Conservation (phyloP, 1,284 basidiomycete species). For the Boletus putidus region DNA sequence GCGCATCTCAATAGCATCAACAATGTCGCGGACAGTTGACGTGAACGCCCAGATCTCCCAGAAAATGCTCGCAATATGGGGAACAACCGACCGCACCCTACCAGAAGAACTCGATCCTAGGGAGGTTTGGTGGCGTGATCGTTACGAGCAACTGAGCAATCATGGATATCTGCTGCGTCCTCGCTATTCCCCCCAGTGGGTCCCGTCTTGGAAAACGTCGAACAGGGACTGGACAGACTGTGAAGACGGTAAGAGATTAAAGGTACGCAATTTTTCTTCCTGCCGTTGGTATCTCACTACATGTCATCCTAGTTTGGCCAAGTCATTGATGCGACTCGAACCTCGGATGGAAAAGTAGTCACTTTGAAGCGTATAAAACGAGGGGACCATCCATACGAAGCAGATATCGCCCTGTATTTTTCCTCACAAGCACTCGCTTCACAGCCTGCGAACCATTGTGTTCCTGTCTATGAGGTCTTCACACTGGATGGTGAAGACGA, state of each 20-base stretch:
- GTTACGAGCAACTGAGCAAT: background rate
- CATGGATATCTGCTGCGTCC: background rate
- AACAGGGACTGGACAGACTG: background rate
- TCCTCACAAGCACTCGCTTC: background rate
- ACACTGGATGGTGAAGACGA: background rate
- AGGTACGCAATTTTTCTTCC: background rate
- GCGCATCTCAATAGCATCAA: background rate
- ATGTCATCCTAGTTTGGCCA: background rate
- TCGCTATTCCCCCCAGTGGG: background rate
- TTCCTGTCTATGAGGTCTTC: background rate
- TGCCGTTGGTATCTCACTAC: background rate
- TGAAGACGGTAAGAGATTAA: conserved; percentile 1
- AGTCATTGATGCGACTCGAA: background rate
- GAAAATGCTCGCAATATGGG: background rate
- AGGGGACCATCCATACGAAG: background rate
- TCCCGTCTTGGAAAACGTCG: conserved; percentile 1
- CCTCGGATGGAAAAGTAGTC: background rate
- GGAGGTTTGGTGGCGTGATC: conserved; percentile 5
- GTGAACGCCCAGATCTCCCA: background rate
- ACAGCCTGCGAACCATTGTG: background rate
- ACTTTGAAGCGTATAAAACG: background rate
- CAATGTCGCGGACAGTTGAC: background rate
- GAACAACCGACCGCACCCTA: background rate
- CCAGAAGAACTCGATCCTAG: conserved; percentile 1
- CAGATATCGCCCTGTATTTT: background rate